phyloP scores from a whole-genome alignment of 495 filamentous ascomycete genomes.

The Thermothielavioides terrestris region DNA sequence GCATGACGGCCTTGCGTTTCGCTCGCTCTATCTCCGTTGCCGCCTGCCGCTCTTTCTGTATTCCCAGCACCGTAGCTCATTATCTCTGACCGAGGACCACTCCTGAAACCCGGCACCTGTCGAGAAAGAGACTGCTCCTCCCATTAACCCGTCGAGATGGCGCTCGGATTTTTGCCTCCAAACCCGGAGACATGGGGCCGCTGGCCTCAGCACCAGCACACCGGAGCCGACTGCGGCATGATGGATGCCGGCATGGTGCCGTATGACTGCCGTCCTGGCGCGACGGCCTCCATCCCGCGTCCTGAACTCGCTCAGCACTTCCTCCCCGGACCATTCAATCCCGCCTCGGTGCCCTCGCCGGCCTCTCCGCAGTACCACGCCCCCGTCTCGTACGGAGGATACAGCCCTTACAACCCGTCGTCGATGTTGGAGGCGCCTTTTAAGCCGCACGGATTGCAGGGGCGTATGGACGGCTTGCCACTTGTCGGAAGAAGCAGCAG shows the following conservation, averaged over 20 bases:
- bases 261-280: constrained; percentile 26
- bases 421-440: constrained; percentile 23
- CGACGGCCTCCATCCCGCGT: constrained; percentile 23
- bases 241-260: constrained; percentile 28
- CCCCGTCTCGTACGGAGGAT: constrained; percentile 25
- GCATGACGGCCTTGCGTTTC: background rate
- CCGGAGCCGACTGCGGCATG: constrained; percentile 27
- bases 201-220: constrained; percentile 33
- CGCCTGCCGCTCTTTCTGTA: too few relatives aligned
- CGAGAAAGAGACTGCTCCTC: too few relatives aligned
- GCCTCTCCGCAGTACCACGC: constrained; percentile 27
- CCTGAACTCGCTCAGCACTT: constrained; percentile 28
- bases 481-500: constrained; percentile 22
- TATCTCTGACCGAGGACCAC: too few relatives aligned
- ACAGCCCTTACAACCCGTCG: constrained; percentile 27
- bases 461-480: constrained; percentile 9
- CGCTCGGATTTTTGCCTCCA: constrained; percentile 29
- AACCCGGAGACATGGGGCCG: constrained; percentile 31
- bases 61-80: too few relatives aligned
- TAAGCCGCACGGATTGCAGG: constrained; percentile 25
- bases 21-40: background rate
- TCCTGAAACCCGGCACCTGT: too few relatives aligned
- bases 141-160: constrained; percentile 23
- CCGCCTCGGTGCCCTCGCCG: constrained; percentile 29
- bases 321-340: constrained; percentile 24